Evolutionary conservation across 345 rosid species (phyloP).

Genomic region (Zanthoxylum bungeanum): DNA sequence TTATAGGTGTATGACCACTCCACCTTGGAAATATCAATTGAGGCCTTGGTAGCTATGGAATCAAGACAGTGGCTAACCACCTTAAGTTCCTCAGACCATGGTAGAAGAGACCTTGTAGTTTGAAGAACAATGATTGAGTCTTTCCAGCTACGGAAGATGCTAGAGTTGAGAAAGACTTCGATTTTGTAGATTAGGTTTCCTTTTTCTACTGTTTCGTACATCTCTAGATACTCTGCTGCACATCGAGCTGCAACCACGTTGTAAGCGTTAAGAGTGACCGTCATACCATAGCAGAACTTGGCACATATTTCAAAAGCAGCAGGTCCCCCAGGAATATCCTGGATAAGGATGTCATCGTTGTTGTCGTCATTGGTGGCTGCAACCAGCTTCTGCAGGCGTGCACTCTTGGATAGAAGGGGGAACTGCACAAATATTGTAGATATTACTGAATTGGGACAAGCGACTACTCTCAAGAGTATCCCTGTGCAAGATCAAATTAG

Average conservation of each 20-base stretch:
- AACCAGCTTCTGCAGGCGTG: constrained; percentile 56
- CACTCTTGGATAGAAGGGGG: constrained; percentile 71
- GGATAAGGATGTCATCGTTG: constrained; percentile 58
- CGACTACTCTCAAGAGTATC: not conserved
- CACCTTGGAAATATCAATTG: constrained; percentile 54
- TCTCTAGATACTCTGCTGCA: constrained; percentile 77
- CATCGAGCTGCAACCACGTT: constrained; percentile 82
- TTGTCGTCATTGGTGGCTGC: constrained; percentile 43
- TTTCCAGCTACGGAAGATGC: constrained; percentile 74
- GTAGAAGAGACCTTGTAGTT: constrained; percentile 44
- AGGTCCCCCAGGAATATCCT: constrained; percentile 82
- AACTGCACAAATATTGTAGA: constrained; percentile 35
- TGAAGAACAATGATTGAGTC: constrained; percentile 68
- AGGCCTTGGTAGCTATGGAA: constrained; percentile 60
- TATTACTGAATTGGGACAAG: constrained; percentile 8
- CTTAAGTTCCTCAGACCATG: constrained; percentile 59
- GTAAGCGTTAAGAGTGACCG: constrained; percentile 82
- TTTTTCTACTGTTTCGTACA: constrained; percentile 55
- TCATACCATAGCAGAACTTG: constrained; percentile 91
- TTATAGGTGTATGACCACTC: constrained; percentile 81
- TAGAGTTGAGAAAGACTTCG: constrained; percentile 67
- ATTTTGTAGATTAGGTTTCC: constrained; percentile 74
- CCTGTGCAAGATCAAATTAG: not conserved
- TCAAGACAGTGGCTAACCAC: constrained; percentile 63
- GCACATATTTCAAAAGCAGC: constrained; percentile 81